Evolutionary conservation across 352 stramenopile genomes (phyloP).

Genomic region (Peronospora belbahrii): DNA sequence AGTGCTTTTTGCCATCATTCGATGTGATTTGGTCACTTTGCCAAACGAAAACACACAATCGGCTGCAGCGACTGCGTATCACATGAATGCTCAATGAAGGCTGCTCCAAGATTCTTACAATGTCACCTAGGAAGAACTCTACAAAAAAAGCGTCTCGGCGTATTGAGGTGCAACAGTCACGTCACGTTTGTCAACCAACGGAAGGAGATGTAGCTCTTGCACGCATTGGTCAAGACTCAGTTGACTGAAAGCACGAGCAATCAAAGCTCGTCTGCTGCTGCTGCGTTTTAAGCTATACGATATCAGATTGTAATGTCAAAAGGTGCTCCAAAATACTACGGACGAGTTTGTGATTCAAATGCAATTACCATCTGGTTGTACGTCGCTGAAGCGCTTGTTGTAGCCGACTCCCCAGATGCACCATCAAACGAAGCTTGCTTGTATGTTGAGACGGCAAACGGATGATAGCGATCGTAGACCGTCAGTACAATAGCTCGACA

Average conservation of each 20-base stretch:
- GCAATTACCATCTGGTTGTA: constrained; percentile 5
- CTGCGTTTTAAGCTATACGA: too few relatives aligned
- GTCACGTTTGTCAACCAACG: constrained; percentile 1
- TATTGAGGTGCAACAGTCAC: constrained; percentile 30
- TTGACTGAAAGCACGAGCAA: neutral
- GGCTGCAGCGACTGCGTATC: too few relatives aligned
- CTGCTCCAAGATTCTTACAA: constrained; percentile 22
- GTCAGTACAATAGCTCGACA: constrained; percentile 39
- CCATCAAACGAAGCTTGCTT: constrained; percentile 5
- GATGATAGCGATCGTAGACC: constrained; percentile 43
- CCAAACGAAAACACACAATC: too few relatives aligned
- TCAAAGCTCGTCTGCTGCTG: too few relatives aligned
- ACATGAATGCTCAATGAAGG: constrained; percentile 14
- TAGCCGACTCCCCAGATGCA: neutral
- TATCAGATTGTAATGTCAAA: neutral
- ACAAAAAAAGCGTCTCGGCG: too few relatives aligned
- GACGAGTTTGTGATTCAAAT: constrained; percentile 9
- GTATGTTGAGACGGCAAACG: constrained; percentile 6
- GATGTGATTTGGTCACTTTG: too few relatives aligned
- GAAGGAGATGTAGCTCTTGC: constrained; percentile 10
- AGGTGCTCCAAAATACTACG: constrained; percentile 1
- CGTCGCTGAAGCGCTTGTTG: constrained; percentile 1
- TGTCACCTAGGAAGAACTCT: constrained; percentile 23
- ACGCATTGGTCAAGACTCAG: neutral
- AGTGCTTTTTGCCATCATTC: too few relatives aligned